Conservation (phyloP, 371 early-diverging fungal species). For the Rhizopus microsporus region DNA sequence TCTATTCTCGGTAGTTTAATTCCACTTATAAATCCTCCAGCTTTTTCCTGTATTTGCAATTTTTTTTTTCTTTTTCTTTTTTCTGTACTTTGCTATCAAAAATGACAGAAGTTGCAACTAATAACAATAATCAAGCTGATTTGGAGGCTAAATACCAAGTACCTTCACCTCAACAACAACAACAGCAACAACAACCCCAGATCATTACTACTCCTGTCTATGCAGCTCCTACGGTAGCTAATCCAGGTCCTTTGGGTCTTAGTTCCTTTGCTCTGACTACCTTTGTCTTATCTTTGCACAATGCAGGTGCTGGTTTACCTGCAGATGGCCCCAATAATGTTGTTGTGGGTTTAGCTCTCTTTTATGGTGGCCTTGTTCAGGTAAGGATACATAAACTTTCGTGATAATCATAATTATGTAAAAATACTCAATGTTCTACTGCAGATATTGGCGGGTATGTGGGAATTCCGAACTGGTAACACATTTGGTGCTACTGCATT, state of each 20-base stretch:
- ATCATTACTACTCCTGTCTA: slow-evolving; percentile 15
- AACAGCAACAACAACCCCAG: slow-evolving; percentile 1
- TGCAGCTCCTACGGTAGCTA: slow-evolving; percentile 45
- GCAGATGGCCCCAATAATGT: slow-evolving; percentile 53
- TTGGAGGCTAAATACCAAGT: slow-evolving; percentile 14
- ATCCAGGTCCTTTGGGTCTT: slow-evolving; percentile 76
- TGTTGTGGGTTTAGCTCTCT: slow-evolving; percentile 65
- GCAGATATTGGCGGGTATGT: slow-evolving; percentile 79
- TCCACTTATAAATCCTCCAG: too few relatives aligned
- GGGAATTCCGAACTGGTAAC: slow-evolving; percentile 77
- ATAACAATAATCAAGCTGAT: slow-evolving; percentile 1
- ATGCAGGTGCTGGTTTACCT: slow-evolving; percentile 65
- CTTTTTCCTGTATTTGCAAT: too few relatives aligned
- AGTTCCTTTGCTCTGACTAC: slow-evolving; percentile 73
- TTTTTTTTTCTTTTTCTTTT: neutral
- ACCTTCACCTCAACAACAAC: neutral
- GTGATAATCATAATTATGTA: neutral
- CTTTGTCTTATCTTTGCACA: slow-evolving; percentile 65
- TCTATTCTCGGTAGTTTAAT: too few relatives aligned
- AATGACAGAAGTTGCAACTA: slow-evolving; percentile 7
- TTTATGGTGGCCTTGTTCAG: slow-evolving; percentile 77
- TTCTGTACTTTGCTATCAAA: neutral
- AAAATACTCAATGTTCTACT: slow-evolving; percentile 9
- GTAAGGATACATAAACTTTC: slow-evolving; percentile 23
- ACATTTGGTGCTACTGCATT: slow-evolving; percentile 87